A percentile compares a stretch with the other conserved stretches of the same genome.
phyloP scores from a whole-genome alignment of 1,139 yeast species.

The Saccharomyces pastorianus region DNA sequence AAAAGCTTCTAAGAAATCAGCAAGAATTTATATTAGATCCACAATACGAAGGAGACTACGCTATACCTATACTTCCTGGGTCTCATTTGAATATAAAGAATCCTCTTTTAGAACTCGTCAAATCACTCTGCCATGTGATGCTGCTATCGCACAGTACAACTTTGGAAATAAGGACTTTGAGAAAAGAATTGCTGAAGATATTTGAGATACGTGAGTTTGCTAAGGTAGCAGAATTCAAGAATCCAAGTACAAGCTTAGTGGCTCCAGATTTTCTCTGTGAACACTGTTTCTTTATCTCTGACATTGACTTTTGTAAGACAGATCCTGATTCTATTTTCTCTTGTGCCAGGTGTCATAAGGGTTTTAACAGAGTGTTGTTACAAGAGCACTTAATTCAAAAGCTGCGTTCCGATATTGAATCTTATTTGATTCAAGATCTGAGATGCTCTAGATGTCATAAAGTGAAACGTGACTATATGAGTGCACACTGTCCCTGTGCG shows the following conservation, averaged over 20 bases:
- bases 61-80: slow-evolving; percentile 68
- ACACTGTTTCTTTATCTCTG: slow-evolving; percentile 66
- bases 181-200: slow-evolving; percentile 63
- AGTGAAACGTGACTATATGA: slow-evolving; percentile 60
- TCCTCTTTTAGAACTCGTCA: slow-evolving; percentile 75
- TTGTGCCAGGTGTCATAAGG: slow-evolving; percentile 61
- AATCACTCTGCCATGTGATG: slow-evolving; percentile 65
- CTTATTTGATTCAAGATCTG: slow-evolving; percentile 71
- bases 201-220: slow-evolving; percentile 83
- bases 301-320: slow-evolving; percentile 76
- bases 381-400: slow-evolving; percentile 75
- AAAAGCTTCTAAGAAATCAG: slow-evolving; percentile 59
- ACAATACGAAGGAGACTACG: slow-evolving; percentile 54
- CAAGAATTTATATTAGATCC: slow-evolving; percentile 66
- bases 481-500: slow-evolving; percentile 76
- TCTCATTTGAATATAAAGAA: slow-evolving; percentile 52
- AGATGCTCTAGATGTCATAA: slow-evolving; percentile 70
- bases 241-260: slow-evolving; percentile 66
- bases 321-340: slow-evolving; percentile 44
- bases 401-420: slow-evolving; percentile 46
- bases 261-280: slow-evolving; percentile 69
- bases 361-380: slow-evolving; percentile 57
- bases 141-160: slow-evolving; percentile 55
- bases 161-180: slow-evolving; percentile 64
- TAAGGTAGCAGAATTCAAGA: slow-evolving; percentile 60